Base-by-base conservation (phyloP, 768 basidiomycete species). In the Hebeloma cylindrosporum region DNA sequence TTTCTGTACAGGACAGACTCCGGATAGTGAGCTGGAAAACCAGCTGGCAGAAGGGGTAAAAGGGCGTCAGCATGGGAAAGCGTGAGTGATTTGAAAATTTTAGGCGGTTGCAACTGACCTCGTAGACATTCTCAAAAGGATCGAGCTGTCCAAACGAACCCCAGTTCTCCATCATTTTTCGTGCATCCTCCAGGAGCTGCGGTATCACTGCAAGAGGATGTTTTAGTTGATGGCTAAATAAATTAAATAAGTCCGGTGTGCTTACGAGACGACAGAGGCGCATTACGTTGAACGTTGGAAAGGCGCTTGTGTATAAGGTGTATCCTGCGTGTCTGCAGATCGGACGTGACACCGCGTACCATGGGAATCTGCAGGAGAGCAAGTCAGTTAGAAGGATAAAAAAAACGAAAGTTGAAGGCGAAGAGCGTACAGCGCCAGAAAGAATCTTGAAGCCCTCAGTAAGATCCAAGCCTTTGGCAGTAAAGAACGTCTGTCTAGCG, bases 401-500 rank as follows among this genome's bases (percentile, higher is more conserved):
- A 27, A 57, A 47, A 40, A 47, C 25, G 36, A 43, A 40, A 47
- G 52, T 21, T 33, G 46, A 35, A 50, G 41, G 45, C 40, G 46
- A 47, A 28, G 40, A 21, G 78, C 83, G 52, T 61, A 88, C 87
- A 43, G 83, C 85, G 39, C 86, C 87, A 38, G 84, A 85, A 49
- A 90, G 74, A 57, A 86, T 77, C 57, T 81, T 85, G 72, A 87
- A 89, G 4, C 85, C 87, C 68, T 87, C 85, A 30, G 80, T 82
- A 39, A 90, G 75, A 63, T 88, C 85, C 50, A 90, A 77, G 16
- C 77, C 77, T 63, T 79, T 81, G 44, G 83, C 78, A 2, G 74
- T 73, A 56, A 88, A 85, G 65, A 88, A 88, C 3, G 79, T 72
- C 43, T 77, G 75, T 44, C 87, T 72, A 11, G 79, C 87, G 25